Conservation (phyloP, 305 asterid genomes). For the Fraxinus xanthoxyloides region DNA sequence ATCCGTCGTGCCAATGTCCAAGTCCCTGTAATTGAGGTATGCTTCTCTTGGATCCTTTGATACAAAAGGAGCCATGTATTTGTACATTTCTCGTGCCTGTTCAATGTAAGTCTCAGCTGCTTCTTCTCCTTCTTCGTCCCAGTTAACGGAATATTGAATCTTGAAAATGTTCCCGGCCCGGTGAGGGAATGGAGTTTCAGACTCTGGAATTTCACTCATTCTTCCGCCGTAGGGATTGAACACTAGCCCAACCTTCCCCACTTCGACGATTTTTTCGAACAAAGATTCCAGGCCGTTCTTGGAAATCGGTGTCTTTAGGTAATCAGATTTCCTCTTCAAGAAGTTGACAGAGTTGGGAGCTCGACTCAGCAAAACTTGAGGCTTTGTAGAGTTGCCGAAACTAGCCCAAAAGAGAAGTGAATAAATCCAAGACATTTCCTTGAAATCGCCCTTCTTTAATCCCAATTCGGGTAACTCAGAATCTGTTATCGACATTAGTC, state of each 20-base stretch:
- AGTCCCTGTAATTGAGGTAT: constrained; percentile 45
- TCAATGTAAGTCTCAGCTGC: constrained; percentile 21
- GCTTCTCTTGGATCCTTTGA: constrained; percentile 46
- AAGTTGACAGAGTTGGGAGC: constrained; percentile 20
- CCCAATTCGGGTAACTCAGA: constrained; percentile 35
- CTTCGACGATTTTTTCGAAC: constrained; percentile 34
- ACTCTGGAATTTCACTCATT: constrained; percentile 41
- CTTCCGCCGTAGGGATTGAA: constrained; percentile 53
- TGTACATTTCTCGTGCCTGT: constrained; percentile 26
- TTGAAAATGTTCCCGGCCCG: constrained; percentile 47
- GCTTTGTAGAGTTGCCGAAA: constrained; percentile 25
- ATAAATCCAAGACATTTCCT: constrained; percentile 41
- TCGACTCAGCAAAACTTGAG: constrained; percentile 22
- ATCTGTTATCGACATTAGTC: constrained; percentile 23
- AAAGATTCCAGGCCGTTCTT: constrained; percentile 25
- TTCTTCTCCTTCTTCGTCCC: constrained; percentile 34
- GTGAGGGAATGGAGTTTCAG: constrained; percentile 51
- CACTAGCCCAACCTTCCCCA: constrained; percentile 32
- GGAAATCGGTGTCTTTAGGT: constrained; percentile 42
- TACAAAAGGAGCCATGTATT: constrained; percentile 47
- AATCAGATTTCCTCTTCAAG: constrained; percentile 57
- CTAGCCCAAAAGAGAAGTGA: constrained; percentile 45
- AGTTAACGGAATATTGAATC: constrained; percentile 46
- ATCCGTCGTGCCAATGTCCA: constrained; percentile 35
- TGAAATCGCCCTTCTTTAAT: constrained; percentile 21